Conservation (phyloP, 257 asterid genomes). For the Solanum bukasovii region DNA sequence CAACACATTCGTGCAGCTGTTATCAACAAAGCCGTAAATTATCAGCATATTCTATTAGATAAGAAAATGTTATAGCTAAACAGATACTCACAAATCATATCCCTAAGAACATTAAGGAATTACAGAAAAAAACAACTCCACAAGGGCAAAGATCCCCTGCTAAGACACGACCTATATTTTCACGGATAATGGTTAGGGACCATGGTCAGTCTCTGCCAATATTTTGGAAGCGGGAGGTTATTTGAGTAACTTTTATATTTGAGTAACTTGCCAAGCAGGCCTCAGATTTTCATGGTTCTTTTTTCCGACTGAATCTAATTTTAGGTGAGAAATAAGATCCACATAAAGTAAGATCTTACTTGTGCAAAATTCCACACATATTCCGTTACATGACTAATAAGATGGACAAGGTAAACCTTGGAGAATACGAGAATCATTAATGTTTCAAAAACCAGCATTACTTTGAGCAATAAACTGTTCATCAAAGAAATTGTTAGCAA, state of each 20-base stretch:
- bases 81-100: not conserved
- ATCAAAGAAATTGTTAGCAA: not conserved
- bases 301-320: not conserved
- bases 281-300: not conserved
- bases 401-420: not conserved
- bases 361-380: not conserved
- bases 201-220: not conserved
- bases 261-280: not conserved
- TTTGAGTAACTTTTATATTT: not conserved
- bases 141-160: not conserved
- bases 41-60: not conserved
- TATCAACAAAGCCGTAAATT: conserved; percentile 1
- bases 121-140: not conserved
- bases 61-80: not conserved
- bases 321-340: not conserved
- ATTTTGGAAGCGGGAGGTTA: not conserved
- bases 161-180: not conserved
- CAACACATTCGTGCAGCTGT: conserved; percentile 92
- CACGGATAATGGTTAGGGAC: not conserved
- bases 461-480: not conserved
- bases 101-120: not conserved
- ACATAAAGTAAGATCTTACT: not conserved
- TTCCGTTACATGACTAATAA: not conserved
- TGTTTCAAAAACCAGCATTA: not conserved
- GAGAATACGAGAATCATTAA: not conserved